Conservation (phyloP, 805 yeast species). For the Metschnikowia kofuensis region DNA sequence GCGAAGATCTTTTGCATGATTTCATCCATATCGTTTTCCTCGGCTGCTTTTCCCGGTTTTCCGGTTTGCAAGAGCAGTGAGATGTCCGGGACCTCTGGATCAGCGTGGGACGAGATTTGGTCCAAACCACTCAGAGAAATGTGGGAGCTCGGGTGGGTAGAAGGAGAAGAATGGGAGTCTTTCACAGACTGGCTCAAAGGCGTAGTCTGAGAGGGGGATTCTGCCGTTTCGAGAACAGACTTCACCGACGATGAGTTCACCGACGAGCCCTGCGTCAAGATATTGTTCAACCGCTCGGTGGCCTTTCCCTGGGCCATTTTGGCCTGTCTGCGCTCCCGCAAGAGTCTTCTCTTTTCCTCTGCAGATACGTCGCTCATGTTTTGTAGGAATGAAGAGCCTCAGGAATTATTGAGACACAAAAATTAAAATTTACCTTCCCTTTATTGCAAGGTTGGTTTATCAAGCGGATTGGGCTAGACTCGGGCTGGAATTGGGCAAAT, state of each 20-base stretch:
- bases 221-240: conserved; percentile 26
- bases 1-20: conserved; percentile 32
- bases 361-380: conserved; percentile 45
- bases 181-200: background rate
- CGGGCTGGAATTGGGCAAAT: too few relatives aligned
- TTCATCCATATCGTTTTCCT: conserved; percentile 30
- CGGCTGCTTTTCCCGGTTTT: conserved; percentile 6
- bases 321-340: conserved; percentile 65
- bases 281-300: conserved; percentile 49
- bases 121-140: background rate
- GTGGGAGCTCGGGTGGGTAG: background rate
- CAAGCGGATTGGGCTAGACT: too few relatives aligned
- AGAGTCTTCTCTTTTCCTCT: conserved; percentile 54
- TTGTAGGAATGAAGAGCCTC: background rate
- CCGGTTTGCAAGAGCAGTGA: conserved; percentile 15
- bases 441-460: too few relatives aligned
- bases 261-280: conserved; percentile 38
- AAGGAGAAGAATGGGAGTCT: background rate
- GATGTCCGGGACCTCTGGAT: conserved; percentile 42
- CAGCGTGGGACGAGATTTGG: conserved; percentile 22
- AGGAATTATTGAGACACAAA: background rate
- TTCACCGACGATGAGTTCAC: conserved; percentile 29
- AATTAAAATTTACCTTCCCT: background rate
- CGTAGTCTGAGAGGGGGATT: background rate
- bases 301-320: conserved; percentile 58